Percentiles rank a stretch among this genome's conserved stretches.
Evolutionary conservation across 495 filamentous ascomycete genomes (phyloP).

Genomic region (Penicillium turbatum): DNA sequence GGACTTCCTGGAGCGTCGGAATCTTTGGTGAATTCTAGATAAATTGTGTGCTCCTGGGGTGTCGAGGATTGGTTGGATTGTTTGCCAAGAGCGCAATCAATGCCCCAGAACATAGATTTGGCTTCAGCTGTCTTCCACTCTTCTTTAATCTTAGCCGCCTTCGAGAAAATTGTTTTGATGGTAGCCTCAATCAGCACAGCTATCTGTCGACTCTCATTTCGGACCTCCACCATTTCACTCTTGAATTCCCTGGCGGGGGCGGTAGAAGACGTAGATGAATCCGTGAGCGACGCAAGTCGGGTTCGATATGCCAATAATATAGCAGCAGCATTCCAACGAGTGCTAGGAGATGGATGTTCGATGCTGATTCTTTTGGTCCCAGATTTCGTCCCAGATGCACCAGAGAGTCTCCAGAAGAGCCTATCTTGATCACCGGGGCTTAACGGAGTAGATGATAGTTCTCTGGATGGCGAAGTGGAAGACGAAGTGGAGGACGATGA

Average conservation of each 20-base stretch:
- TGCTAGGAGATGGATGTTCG: neutral
- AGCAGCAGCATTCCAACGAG: neutral
- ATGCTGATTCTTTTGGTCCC: neutral
- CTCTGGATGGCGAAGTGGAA: too few relatives aligned
- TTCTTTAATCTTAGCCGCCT: neutral
- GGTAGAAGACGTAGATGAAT: neutral
- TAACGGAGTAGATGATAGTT: neutral
- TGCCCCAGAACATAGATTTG: neutral
- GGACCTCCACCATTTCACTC: neutral
- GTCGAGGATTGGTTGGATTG: neutral
- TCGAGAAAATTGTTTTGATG: neutral
- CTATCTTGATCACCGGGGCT: neutral
- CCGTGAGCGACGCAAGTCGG: neutral
- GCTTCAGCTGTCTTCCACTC: neutral
- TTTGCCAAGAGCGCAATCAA: neutral
- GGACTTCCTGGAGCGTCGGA: neutral
- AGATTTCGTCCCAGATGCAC: neutral
- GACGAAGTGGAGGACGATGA: too few relatives aligned
- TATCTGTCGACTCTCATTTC: neutral
- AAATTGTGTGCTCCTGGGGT: neutral
- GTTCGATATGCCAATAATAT: slow-evolving; percentile 1
- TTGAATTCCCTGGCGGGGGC: neutral
- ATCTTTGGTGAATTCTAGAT: neutral
- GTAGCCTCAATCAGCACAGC: neutral
- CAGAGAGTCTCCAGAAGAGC: neutral